Base-by-base conservation (phyloP, 1,284 basidiomycete genomes). In the Athelia psychrophila region DNA sequence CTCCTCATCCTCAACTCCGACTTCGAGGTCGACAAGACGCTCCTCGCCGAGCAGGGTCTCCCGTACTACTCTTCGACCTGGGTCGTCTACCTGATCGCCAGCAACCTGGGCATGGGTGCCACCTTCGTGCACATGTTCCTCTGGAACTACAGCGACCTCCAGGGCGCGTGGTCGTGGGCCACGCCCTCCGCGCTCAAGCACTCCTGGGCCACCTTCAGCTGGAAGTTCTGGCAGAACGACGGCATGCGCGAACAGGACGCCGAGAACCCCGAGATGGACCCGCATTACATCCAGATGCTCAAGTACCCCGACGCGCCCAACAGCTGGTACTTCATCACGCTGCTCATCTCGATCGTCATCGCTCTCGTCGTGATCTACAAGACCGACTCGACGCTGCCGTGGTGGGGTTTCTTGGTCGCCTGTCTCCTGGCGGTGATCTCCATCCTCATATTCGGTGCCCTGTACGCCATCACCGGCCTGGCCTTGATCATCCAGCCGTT, bases 381-480 rank as follows among this genome's bases (percentile, higher is more conserved):
- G 58, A 73, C 71, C 3, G 54, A 75, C 54, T 78, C 77, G 1
- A 80, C 76, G 3, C 60, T 82, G 5, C 79, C 80, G 3, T 81
- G 80, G 74, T 81, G 71, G 73, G 78, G 76, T 0, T 68, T 78
- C 48, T 22, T 75, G 5, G 60, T 78, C 45, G 62, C 78, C 2
- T 57, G 74, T 5, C 36, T 77, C 3, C 58, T 80, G 9, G 71
- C 70, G 0, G 58, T 59, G 1, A 50, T 78, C 19, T 74, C 69
- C 8, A 74, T 78, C 53, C 56, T 80, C 25, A 79, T 81, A 66
- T 70, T 78, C 51, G 74, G 74, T 22, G 66, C 75, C 1, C 56
- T 81, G 9, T 73, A 65, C 47, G 80, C 80, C 2, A 82, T 83
- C 36, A 82, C 80, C 10, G 83, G 83, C 3, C 66, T 79, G 54